A percentile compares a stretch with the other conserved stretches of the same genome.
Evolutionary conservation across 306 rosid genomes (phyloP).

Genomic region (Malus fusca): DNA sequence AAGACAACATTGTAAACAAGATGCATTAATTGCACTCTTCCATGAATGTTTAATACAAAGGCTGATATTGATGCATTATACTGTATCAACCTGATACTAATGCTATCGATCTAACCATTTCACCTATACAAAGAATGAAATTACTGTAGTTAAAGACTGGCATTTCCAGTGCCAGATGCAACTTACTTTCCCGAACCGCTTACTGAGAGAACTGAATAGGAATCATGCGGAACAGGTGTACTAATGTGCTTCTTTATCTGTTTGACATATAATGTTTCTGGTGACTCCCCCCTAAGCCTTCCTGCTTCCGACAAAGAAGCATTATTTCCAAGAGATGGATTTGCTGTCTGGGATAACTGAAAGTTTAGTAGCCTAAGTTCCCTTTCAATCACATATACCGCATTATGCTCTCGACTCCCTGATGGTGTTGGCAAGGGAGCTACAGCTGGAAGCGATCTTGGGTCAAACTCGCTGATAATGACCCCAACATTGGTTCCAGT

Average conservation of each 20-base stretch:
- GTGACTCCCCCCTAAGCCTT: constrained; percentile 68
- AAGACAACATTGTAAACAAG: neutral
- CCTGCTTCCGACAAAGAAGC: constrained; percentile 81
- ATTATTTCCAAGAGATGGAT: constrained; percentile 94
- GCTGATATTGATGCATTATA: neutral
- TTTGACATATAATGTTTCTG: constrained; percentile 82
- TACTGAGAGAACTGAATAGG: constrained; percentile 88
- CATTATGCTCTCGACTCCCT: constrained; percentile 89
- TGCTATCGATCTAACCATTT: neutral
- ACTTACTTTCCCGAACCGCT: constrained; percentile 99
- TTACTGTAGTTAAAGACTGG: neutral
- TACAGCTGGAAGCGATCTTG: constrained; percentile 94
- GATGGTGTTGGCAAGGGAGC: constrained; percentile 85
- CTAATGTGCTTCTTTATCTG: constrained; percentile 89
- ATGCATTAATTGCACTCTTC: neutral
- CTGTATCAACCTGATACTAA: neutral
- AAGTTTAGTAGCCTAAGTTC: constrained; percentile 81
- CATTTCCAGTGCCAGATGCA: neutral
- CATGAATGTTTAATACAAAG: neutral
- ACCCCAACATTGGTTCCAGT: constrained; percentile 96
- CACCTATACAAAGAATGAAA: neutral
- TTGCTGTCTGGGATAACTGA: constrained; percentile 82
- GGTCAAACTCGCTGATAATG: constrained; percentile 86
- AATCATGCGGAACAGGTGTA: constrained; percentile 96
- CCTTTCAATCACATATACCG: constrained; percentile 81